A percentile compares a stretch with the other conserved stretches of the same genome.
Conservation (phyloP, 768 basidiomycete genomes). For the Pisolithus sp. region DNA sequence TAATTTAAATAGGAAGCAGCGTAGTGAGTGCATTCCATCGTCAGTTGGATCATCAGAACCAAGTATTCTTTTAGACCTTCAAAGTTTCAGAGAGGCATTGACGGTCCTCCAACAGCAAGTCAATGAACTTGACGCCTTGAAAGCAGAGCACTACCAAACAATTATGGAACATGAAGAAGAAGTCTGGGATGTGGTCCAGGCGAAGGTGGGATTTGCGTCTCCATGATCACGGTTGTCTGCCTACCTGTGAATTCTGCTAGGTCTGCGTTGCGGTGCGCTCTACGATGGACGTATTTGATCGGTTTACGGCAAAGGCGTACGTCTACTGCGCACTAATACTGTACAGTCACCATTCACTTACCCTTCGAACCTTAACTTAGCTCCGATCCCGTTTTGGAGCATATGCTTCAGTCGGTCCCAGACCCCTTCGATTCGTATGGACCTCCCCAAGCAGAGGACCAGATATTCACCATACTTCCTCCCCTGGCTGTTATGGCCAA, state of each 20-base stretch:
- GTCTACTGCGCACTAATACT: slow-evolving; percentile 20
- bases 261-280: slow-evolving; percentile 80
- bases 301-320: slow-evolving; percentile 80
- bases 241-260: slow-evolving; percentile 30
- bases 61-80: slow-evolving; percentile 55
- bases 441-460: slow-evolving; percentile 78
- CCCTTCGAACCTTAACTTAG: slow-evolving; percentile 28
- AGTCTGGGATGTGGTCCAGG: slow-evolving; percentile 89
- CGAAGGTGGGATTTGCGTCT: slow-evolving; percentile 48
- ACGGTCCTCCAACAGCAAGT: slow-evolving; percentile 80
- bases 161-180: slow-evolving; percentile 91
- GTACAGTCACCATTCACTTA: slow-evolving; percentile 8
- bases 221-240: slow-evolving; percentile 3
- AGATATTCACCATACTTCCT: slow-evolving; percentile 89
- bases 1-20: slow-evolving; percentile 78
- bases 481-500: slow-evolving; percentile 75
- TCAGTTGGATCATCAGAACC: slow-evolving; percentile 3
- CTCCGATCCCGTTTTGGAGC: slow-evolving; percentile 86
- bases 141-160: slow-evolving; percentile 78
- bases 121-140: slow-evolving; percentile 84
- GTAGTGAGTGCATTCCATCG: slow-evolving; percentile 50
- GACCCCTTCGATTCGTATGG: slow-evolving; percentile 94
- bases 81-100: slow-evolving; percentile 81
- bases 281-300: slow-evolving; percentile 88
- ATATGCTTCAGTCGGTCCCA: slow-evolving; percentile 82